phyloP scores from a whole-genome alignment of 2,329 filamentous ascomycete genomes.

The Talaromyces albobiverticillius region DNA sequence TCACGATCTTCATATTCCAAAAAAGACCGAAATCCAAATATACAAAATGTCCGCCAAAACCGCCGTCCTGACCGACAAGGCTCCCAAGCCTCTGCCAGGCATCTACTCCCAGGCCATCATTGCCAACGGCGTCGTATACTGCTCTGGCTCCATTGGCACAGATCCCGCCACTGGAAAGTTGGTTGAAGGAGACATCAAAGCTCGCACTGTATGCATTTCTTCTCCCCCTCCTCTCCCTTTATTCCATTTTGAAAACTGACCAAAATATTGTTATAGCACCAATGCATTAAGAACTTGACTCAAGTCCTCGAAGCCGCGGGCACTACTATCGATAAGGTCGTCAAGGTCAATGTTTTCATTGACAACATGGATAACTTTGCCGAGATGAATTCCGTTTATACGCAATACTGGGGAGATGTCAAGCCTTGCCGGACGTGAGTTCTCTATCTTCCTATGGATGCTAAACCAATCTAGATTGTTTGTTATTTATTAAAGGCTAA shows the following conservation, averaged over 20 bases:
- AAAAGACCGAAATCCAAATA: background rate
- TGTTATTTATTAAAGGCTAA: background rate
- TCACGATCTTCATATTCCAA: background rate
- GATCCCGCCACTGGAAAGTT: slow-evolving; percentile 55
- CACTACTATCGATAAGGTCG: slow-evolving; percentile 56
- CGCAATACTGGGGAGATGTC: slow-evolving; percentile 61
- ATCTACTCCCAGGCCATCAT: slow-evolving; percentile 62
- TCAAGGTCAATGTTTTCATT: slow-evolving; percentile 67
- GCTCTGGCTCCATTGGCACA: slow-evolving; percentile 61
- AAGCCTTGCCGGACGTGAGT: slow-evolving; percentile 57
- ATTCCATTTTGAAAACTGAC: slow-evolving; percentile 2
- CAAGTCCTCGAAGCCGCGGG: slow-evolving; percentile 61
- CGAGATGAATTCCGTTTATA: slow-evolving; percentile 82
- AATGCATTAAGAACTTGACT: slow-evolving; percentile 58
- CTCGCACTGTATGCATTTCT: slow-evolving; percentile 46
- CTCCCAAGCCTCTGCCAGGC: slow-evolving; percentile 50
- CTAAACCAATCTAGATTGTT: too few relatives aligned
- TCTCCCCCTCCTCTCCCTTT: background rate
- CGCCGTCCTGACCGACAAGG: slow-evolving; percentile 46
- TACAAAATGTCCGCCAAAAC: slow-evolving; percentile 38
- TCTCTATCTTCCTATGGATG: background rate
- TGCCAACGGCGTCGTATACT: slow-evolving; percentile 67
- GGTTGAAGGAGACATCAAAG: slow-evolving; percentile 56
- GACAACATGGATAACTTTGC: slow-evolving; percentile 64
- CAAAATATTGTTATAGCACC: slow-evolving; percentile 34